A percentile compares a stretch with the other conserved stretches of the same genome.
These are phyloP conservation scores for Plasmodium relictum DNA, from an alignment of 169 alveolate genomes.

Conservation along the genomic window DNA sequence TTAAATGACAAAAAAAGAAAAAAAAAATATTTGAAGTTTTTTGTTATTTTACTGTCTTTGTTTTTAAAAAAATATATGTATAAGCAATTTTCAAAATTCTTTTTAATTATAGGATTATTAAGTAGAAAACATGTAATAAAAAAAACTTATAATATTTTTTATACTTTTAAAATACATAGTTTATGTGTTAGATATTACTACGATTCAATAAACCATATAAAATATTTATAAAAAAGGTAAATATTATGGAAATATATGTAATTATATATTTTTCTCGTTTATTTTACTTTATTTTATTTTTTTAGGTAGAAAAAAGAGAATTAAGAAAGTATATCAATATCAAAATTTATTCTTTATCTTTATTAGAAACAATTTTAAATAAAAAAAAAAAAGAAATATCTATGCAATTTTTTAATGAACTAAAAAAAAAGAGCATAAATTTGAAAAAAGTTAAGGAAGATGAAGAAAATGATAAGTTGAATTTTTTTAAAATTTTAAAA, in stretches of 20 bases:
- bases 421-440: background rate
- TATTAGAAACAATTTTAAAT: conserved; percentile 27
- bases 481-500: background rate
- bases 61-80: conserved; percentile 42
- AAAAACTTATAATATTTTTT: background rate
- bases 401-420: background rate
- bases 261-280: background rate
- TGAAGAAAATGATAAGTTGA: background rate
- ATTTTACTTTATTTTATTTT: background rate
- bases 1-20: conserved; percentile 49
- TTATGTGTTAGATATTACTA: background rate
- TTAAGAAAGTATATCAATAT: conserved; percentile 41
- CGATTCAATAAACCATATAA: too few species aligned
- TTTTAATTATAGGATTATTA: conserved; percentile 37
- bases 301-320: conserved; percentile 40
- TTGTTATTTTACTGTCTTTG: conserved; percentile 33
- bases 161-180: background rate
- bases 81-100: conserved; percentile 15
- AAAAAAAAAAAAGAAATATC: background rate
- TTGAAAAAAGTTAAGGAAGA: background rate
- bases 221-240: too few species aligned
- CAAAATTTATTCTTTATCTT: conserved; percentile 25
- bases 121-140: conserved; percentile 25
- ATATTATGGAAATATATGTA: background rate
- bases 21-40: conserved; percentile 57